Base-by-base conservation (phyloP, 441 rosid species). In the Corymbia calophylla region DNA sequence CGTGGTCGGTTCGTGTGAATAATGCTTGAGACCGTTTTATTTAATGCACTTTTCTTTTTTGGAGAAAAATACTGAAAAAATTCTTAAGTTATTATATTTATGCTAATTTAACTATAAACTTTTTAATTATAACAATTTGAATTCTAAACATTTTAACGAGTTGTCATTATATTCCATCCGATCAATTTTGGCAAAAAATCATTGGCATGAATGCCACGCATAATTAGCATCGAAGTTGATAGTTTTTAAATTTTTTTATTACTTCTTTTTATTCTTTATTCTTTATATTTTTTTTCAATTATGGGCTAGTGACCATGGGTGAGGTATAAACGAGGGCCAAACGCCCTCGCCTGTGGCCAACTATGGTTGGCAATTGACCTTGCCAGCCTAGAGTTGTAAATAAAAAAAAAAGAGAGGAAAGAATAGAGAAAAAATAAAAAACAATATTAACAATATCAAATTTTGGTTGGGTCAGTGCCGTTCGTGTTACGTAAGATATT, bases 151-250 rank as follows among this genome's bases (percentile, higher is more conserved):
- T 58, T 58, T 58, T 58, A 58, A 23, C 8, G 29, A 58, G 25
- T 58, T 9, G 62, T 23, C 3, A 4, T n/a, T n/a, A 10, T 58
- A 25, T 5, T 58, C 25, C 25, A 58, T 58, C 0, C 0, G 13
- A 2, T 9, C 0, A 58, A 58, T 58, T 23, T 58, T 2, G 3
- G 17, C 13, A 56, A 23, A n/a, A n/a, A n/a, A n/a, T n/a, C n/a
- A n/a, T n/a, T n/a, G n/a, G n/a, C n/a, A n/a, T n/a, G n/a, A 21
- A 21, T 4, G 23, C 3, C 0, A 0, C 0, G 0, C 0, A 58
- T 2, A 23, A 4, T 58, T 0, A 14, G 0, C n/a, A 0, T 10
- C 23, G 9, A 23, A 0, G 0, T 9, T 12, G 10, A 58, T 0
- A 58, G 17, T 2, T 58, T 56, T 9, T 55, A 19, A 8, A 0